phyloP scores from a whole-genome alignment of 2,329 filamentous ascomycete genomes.

The Pestalotiopsis sp. region DNA sequence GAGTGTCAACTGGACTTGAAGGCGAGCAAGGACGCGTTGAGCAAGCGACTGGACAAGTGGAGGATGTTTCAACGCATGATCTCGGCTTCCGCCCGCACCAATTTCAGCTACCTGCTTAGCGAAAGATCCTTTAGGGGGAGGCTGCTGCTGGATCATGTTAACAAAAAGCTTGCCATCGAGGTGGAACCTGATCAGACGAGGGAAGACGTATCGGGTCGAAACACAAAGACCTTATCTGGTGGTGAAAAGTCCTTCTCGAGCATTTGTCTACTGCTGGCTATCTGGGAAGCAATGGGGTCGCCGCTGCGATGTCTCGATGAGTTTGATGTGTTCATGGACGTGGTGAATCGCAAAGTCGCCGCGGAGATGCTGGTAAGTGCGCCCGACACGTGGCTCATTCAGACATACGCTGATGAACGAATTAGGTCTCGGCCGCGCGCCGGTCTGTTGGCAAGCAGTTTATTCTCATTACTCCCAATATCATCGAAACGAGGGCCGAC shows the following conservation, averaged over 20 bases:
- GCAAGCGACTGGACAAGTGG: conserved; percentile 75
- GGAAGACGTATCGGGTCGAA: conserved; percentile 70
- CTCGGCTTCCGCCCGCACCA: conserved; percentile 80
- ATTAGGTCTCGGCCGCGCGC: conserved; percentile 78
- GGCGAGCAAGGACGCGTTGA: conserved; percentile 61
- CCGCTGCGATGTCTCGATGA: conserved; percentile 94
- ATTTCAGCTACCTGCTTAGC: conserved; percentile 85
- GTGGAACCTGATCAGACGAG: conserved; percentile 74
- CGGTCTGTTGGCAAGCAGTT: conserved; percentile 90
- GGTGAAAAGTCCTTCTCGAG: conserved; percentile 98
- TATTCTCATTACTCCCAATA: conserved; percentile 93
- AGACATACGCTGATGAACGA: neutral
- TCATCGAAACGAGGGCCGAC: conserved; percentile 64
- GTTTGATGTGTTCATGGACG: conserved; percentile 99
- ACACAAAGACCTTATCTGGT: conserved; percentile 90
- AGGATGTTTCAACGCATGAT: conserved; percentile 81
- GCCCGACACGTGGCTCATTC: neutral
- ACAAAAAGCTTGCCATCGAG: conserved; percentile 75
- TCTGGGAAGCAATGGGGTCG: conserved; percentile 98
- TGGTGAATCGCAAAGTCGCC: conserved; percentile 89
- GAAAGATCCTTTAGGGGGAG: conserved; percentile 87
- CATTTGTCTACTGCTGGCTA: conserved; percentile 86
- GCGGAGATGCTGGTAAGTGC: conserved; percentile 85
- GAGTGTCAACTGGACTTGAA: conserved; percentile 44
- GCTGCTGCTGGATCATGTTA: conserved; percentile 75